These are phyloP conservation scores for Trametes cingulata DNA, from an alignment of 768 basidiomycete genomes.

Conservation along the genomic window DNA sequence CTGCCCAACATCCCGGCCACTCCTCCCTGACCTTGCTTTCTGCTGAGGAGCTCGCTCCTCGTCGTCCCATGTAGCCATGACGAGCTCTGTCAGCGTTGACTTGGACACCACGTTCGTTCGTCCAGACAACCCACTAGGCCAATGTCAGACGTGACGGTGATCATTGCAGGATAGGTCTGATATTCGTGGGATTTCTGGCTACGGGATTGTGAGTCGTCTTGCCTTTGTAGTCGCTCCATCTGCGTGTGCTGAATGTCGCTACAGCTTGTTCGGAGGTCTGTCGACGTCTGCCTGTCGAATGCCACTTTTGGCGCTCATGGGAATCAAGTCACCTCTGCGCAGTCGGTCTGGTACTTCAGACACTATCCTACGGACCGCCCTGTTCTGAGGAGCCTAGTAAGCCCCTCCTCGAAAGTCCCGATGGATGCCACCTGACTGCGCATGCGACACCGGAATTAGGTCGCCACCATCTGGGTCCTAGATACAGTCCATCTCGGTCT, in stretches of 20 bases:
- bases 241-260: background rate
- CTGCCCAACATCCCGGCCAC: background rate
- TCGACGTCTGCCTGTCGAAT: background rate
- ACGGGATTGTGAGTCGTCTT: background rate
- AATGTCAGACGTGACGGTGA: background rate
- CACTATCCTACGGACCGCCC: constrained; percentile 7
- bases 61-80: constrained; percentile 1
- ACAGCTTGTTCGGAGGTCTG: constrained; percentile 11
- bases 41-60: constrained; percentile 1
- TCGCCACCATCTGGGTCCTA: background rate
- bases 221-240: background rate
- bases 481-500: constrained; percentile 6
- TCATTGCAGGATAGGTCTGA: background rate
- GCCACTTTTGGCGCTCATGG: background rate
- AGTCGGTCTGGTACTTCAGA: constrained; percentile 7
- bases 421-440: background rate
- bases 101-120: background rate
- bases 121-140: no score
- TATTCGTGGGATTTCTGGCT: background rate
- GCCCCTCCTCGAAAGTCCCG: background rate
- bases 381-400: constrained; percentile 2
- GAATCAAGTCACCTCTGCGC: constrained; percentile 3
- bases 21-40: background rate
- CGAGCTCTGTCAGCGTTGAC: background rate
- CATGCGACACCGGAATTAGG: background rate